These are phyloP conservation scores for Yamadazyma paraphyllophila DNA, from an alignment of 805 yeast genomes.

Conservation along the genomic window DNA sequence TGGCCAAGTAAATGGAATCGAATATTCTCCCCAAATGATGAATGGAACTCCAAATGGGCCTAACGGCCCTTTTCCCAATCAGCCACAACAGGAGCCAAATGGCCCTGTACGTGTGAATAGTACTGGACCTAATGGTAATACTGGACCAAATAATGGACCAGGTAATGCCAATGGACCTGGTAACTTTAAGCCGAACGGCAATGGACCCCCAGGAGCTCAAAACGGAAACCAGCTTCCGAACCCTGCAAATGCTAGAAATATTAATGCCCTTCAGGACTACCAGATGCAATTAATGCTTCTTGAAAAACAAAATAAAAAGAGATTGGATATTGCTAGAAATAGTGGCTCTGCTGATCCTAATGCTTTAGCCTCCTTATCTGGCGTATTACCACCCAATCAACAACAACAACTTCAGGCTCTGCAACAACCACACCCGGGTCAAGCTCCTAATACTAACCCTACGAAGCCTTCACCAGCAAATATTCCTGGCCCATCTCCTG, in stretches of 20 bases:
- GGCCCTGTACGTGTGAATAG: not conserved
- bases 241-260: slow-evolving; percentile 25
- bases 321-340: slow-evolving; percentile 53
- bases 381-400: slow-evolving; percentile 27
- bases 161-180: slow-evolving; percentile 9
- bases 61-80: not conserved
- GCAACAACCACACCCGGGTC: slow-evolving; percentile 8
- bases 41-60: slow-evolving; percentile 7
- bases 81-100: slow-evolving; percentile 2
- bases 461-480: slow-evolving; percentile 23
- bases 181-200: slow-evolving; percentile 5
- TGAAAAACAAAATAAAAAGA: slow-evolving; percentile 72
- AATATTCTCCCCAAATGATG: slow-evolving; percentile 13
- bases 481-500: slow-evolving; percentile 31
- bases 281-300: slow-evolving; percentile 74
- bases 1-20: slow-evolving; percentile 11
- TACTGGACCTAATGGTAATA: not conserved
- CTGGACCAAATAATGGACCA: slow-evolving; percentile 12
- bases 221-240: slow-evolving; percentile 4
- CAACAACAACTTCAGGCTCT: slow-evolving; percentile 13
- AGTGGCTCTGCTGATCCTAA: slow-evolving; percentile 23
- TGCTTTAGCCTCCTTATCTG: slow-evolving; percentile 12
- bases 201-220: slow-evolving; percentile 1
- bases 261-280: slow-evolving; percentile 72
- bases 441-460: slow-evolving; percentile 9